Evolutionary conservation across 805 yeast genomes (phyloP).

Genomic region (Candida tibetensis): DNA sequence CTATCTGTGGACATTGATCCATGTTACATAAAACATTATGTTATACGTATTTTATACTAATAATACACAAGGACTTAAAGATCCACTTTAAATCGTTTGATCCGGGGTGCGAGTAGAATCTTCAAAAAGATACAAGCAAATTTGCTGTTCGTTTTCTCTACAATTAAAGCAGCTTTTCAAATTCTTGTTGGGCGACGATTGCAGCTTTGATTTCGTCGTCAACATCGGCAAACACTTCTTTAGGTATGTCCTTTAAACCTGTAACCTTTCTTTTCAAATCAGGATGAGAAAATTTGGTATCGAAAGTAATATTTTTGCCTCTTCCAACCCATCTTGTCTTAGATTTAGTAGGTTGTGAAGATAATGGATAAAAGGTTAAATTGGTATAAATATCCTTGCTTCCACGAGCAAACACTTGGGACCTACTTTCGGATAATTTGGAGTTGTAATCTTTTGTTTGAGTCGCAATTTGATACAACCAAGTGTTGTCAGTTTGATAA

Average conservation of each 20-base stretch:
- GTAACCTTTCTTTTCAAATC: slow-evolving; percentile 53
- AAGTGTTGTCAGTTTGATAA: slow-evolving; percentile 60
- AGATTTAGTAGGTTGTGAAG: slow-evolving; percentile 67
- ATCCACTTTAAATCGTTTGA: not conserved
- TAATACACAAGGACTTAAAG: slow-evolving; percentile 8
- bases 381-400: slow-evolving; percentile 83
- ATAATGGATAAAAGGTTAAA: slow-evolving; percentile 65
- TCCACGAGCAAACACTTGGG: slow-evolving; percentile 56
- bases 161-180: slow-evolving; percentile 34
- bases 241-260: slow-evolving; percentile 61
- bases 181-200: slow-evolving; percentile 56
- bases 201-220: slow-evolving; percentile 56
- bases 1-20: too few relatives aligned
- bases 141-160: too few relatives aligned
- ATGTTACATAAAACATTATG: too few relatives aligned
- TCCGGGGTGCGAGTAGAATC: too few relatives aligned
- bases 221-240: slow-evolving; percentile 54
- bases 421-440: slow-evolving; percentile 53
- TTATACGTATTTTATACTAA: slow-evolving; percentile 1
- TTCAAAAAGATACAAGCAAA: too few relatives aligned
- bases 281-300: slow-evolving; percentile 42
- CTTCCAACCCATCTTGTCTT: slow-evolving; percentile 17
- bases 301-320: slow-evolving; percentile 41
- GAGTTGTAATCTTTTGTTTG: slow-evolving; percentile 73
- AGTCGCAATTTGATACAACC: slow-evolving; percentile 84